Evolutionary conservation across 2,329 filamentous ascomycete genomes (phyloP), one percentile per base, ranked within the genome.

Genomic region (Fusarium sp.): DNA sequence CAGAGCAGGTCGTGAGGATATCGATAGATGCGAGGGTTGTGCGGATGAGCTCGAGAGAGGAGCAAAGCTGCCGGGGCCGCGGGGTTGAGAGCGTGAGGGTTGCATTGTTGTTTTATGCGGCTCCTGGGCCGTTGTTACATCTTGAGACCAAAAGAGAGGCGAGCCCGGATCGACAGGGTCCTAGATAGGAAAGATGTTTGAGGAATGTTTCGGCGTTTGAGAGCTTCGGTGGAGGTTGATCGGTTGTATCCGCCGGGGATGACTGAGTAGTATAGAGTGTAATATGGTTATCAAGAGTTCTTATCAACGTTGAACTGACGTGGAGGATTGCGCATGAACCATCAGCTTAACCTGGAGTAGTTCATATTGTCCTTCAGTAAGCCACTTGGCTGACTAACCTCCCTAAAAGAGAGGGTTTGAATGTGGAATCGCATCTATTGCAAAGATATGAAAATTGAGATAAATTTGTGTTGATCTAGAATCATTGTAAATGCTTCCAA

Each of bases 41-140:
- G 73, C 77, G 49, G 77, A 74, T 48, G 77, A 73, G 53, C 74
- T 76, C 45, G 85, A 81, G 69, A 88, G 79, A 66, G 87, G 85
- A 65, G 86, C 86, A 81, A 89, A 89, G 83, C 86, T 87, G 69
- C 87, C 86, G 32, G 86, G 86, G 65, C 83, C 85, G 69, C 85
- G 83, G 48, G 83, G 81, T 55, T 80, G 79, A 64, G 83, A 82
- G 74, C 84, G 82, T 74, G 81, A 79, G 72, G 83, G 83, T 78
- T 87, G 85, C 85, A 87, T 87, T 76, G 78, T 82, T 70, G 75
- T 76, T 40, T 70, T 73, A 75, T 75, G 68, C 61, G 57, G 44
- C 66, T 56, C 62, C 60, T 67, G 64, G 67, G 76, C 64, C 71
- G 72, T 76, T 78, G 80, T 84, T 79, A 84, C 84, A 85, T 85